Base-by-base conservation (phyloP, 1,284 basidiomycete species). In the Puccinia novopanici region DNA sequence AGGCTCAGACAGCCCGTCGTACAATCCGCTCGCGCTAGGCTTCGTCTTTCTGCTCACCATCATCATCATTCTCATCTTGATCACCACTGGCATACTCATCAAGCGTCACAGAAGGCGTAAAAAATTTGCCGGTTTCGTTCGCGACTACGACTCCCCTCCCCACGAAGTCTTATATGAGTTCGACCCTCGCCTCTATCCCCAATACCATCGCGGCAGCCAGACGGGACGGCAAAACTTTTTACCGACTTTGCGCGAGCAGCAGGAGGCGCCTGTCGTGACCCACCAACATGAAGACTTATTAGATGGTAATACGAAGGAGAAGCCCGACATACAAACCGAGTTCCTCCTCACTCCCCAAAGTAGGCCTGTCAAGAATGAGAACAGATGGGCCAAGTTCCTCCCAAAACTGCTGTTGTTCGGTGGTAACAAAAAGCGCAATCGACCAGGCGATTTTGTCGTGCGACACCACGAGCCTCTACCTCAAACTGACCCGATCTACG, bases 21-120 rank as follows among this genome's bases (percentile, higher is more conserved):
- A 2, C 34, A 80, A 65, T 74, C 50, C 48, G n/a, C 70, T 73
- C 24, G 48, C 63, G 2, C 40, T 63, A 19, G 71, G 70, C 27
- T 73, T 80, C 34, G 57, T 80, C 45, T 42, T 55, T 13, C 37
- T 80, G 27, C 55, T 80, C 13, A 45, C 63, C 40, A 54, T 74
- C 24, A 55, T 74, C 10, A 22, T 74, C 50, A 27, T 80, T 12
- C 45, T 80, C n/a, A 48, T 74, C 24, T 37, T 80, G 30, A 54
- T 45, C n/a, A 45, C 57, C 13, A 63, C 59, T 42, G 17, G 67
- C 48, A 17, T 74, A n/a, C 48, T 74, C 55, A 30, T 80, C 42
- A 71, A 50, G 30, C 71, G 78, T 50, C 78, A 80, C 52, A 19
- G 57, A 9, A 61, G 68, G 30, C 65, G 55, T 52, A 34, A 37